A percentile compares a stretch with the other conserved stretches of the same genome.
Evolutionary conservation across 2,329 filamentous ascomycete genomes (phyloP).

Genomic region (Penicillium sp.): DNA sequence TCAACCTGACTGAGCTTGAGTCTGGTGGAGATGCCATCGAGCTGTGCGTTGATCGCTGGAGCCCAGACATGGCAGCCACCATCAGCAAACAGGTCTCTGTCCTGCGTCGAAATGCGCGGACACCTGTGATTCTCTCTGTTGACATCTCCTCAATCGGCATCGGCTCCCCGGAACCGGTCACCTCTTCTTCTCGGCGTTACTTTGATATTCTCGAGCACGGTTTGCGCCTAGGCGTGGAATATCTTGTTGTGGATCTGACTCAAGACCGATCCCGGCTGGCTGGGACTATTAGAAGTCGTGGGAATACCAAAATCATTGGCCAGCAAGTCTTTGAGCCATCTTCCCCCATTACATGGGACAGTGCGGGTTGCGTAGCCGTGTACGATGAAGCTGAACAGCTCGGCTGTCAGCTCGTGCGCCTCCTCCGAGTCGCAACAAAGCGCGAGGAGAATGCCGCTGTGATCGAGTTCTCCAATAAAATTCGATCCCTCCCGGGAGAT

Average conservation of each 20-base stretch:
- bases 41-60: constrained; percentile 59
- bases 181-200: constrained; percentile 21
- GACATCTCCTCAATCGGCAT: constrained; percentile 35
- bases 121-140: constrained; percentile 58
- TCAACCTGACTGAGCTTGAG: constrained; percentile 54
- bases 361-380: constrained; percentile 31
- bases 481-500: constrained; percentile 31
- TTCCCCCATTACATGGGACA: constrained; percentile 33
- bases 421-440: constrained; percentile 34
- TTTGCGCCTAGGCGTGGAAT: constrained; percentile 42
- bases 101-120: constrained; percentile 54
- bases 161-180: constrained; percentile 6
- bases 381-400: constrained; percentile 38
- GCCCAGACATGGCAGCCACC: constrained; percentile 47
- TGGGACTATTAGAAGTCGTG: constrained; percentile 33
- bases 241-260: constrained; percentile 38
- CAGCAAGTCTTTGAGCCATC: constrained; percentile 34
- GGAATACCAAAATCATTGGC: constrained; percentile 43
- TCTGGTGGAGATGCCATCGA: constrained; percentile 60
- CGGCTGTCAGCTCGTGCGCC: constrained; percentile 40
- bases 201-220: constrained; percentile 40
- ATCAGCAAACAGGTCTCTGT: constrained; percentile 57
- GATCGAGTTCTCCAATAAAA: constrained; percentile 37
- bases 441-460: constrained; percentile 40
- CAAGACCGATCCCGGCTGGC: constrained; percentile 28